Conservation (phyloP, 2,329 filamentous ascomycete genomes). For the Biscogniauxia sp. region DNA sequence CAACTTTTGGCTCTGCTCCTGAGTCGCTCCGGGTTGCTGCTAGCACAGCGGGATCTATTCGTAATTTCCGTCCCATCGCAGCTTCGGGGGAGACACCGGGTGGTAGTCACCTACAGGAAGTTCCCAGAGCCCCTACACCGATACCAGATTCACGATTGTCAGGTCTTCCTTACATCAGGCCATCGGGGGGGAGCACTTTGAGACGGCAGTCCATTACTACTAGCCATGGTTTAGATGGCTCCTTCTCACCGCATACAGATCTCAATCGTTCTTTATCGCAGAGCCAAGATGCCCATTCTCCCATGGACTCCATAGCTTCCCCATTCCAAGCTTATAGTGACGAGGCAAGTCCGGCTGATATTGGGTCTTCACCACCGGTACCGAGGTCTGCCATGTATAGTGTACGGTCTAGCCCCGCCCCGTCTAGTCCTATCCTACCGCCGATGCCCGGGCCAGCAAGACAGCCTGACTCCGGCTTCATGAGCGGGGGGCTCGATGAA, state of each 20-base stretch:
- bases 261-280: constrained; percentile 40
- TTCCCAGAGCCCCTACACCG: constrained; percentile 76
- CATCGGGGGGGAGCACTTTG: constrained; percentile 46
- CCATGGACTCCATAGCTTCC: constrained; percentile 48
- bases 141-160: constrained; percentile 53
- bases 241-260: constrained; percentile 31
- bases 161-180: constrained; percentile 28
- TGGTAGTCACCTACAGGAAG: constrained; percentile 62
- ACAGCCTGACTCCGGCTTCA: constrained; percentile 75
- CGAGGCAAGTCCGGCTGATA: constrained; percentile 71
- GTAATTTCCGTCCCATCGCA: constrained; percentile 74
- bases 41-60: constrained; percentile 83
- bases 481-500: constrained; percentile 74
- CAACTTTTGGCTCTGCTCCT: constrained; percentile 67
- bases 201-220: constrained; percentile 62
- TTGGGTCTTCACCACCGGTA: constrained; percentile 87
- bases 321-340: constrained; percentile 49
- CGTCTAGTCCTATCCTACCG: constrained; percentile 77
- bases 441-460: constrained; percentile 60
- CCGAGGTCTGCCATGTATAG: constrained; percentile 58
- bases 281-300: constrained; percentile 53
- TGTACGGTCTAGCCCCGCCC: constrained; percentile 58
- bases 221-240: constrained; percentile 46
- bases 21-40: constrained; percentile 88
- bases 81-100: constrained; percentile 43